Conservation (phyloP, 495 filamentous ascomycete genomes). For the Neohortaea acidophila region DNA sequence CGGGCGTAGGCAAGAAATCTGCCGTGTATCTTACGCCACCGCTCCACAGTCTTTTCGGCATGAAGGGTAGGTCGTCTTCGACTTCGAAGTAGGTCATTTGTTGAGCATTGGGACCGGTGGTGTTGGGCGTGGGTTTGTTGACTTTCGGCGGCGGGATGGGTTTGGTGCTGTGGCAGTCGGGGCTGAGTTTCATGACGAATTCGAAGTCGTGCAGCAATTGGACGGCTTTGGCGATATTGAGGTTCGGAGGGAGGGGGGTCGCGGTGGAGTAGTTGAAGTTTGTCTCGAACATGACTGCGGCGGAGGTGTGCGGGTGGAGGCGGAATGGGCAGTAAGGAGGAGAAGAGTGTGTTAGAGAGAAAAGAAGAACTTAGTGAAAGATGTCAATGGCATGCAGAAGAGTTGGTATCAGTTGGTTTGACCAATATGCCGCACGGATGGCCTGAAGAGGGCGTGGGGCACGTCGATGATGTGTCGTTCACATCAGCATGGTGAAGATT, state of each 20-base stretch:
- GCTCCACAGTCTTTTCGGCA: conserved; percentile 15
- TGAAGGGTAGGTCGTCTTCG: conserved; percentile 18
- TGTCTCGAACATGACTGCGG: conserved; percentile 15
- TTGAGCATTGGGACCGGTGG: not conserved
- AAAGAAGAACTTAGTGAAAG: too few relatives aligned
- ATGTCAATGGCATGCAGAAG: too few relatives aligned
- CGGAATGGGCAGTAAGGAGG: too few relatives aligned
- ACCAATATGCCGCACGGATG: too few relatives aligned
- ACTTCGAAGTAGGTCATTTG: conserved; percentile 14
- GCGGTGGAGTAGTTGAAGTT: conserved; percentile 14
- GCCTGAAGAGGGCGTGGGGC: too few relatives aligned
- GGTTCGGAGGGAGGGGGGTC: conserved; percentile 5
- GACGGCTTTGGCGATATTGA: conserved; percentile 5
- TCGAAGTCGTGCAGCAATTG: conserved; percentile 17
- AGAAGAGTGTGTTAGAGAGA: too few relatives aligned
- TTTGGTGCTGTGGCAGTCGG: conserved; percentile 14
- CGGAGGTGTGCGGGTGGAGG: too few relatives aligned
- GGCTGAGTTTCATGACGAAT: conserved; percentile 10
- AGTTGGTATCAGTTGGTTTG: too few relatives aligned
- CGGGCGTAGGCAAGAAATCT: conserved; percentile 7
- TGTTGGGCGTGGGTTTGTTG: conserved; percentile 1
- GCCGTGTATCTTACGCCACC: conserved; percentile 14
- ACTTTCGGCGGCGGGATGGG: conserved; percentile 9
- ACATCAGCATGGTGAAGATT: too few relatives aligned
- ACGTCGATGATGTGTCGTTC: too few relatives aligned